Conservation (phyloP, 2,329 filamentous ascomycete genomes). For the Elsinoe necatrix region DNA sequence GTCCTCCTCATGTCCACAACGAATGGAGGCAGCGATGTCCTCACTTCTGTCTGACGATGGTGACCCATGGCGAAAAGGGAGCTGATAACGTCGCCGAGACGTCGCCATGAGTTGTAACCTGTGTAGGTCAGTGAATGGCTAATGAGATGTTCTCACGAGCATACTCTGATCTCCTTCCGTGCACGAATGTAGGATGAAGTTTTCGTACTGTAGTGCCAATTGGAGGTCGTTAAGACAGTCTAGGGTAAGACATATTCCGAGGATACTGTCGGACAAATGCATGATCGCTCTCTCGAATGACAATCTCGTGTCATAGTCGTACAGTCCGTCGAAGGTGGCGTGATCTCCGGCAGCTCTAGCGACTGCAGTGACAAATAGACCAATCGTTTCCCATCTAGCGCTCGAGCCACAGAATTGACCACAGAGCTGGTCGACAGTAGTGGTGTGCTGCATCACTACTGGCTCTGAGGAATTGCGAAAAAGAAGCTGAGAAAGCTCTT, state of each 20-base stretch:
- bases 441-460: constrained; percentile 10
- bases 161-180: constrained; percentile 39
- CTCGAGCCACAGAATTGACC: constrained; percentile 22
- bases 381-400: constrained; percentile 36
- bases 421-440: constrained; percentile 16
- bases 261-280: constrained; percentile 30
- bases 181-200: constrained; percentile 39
- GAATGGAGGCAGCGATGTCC: constrained; percentile 31
- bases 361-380: constrained; percentile 33
- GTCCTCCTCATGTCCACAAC: constrained; percentile 34
- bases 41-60: constrained; percentile 34
- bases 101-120: constrained; percentile 43
- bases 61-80: constrained; percentile 42
- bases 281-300: constrained; percentile 27
- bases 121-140: not conserved
- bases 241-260: constrained; percentile 30
- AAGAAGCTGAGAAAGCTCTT: not conserved
- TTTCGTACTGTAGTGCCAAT: constrained; percentile 40
- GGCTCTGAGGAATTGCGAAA: constrained; percentile 18
- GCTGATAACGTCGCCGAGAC: constrained; percentile 39
- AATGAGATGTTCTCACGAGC: not conserved
- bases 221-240: constrained; percentile 39
- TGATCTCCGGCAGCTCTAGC: constrained; percentile 31
- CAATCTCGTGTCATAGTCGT: constrained; percentile 18
- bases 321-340: constrained; percentile 27